Base-by-base conservation (phyloP, 2,329 filamentous ascomycete genomes). In the Chaetomiaceae sp. region DNA sequence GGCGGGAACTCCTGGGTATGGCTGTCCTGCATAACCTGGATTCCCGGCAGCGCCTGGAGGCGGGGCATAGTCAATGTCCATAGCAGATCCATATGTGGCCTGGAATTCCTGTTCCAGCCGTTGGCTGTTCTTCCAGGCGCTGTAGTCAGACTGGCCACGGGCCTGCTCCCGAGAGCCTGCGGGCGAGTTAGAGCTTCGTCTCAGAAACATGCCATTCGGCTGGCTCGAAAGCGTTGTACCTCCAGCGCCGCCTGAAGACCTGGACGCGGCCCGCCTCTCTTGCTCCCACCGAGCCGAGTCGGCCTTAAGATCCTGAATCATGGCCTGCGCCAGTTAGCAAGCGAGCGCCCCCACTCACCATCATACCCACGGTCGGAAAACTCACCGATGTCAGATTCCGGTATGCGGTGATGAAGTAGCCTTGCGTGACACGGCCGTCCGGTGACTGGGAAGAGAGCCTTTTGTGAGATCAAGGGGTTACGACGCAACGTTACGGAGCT, bases 391-490 rank as follows among this genome's bases (percentile, higher is more conserved):
- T 89, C 61, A 89, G 68, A 62, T 88, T 87, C 53, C 85, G 78
- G 67, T 89, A 89, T 52, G 84, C 85, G 39, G 81, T 87, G 64
- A 89, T 86, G 66, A 80, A 86, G 69, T 85, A 89, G 57, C 85
- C 85, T 60, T 79, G 75, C 52, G 81, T 80, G 54, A 77, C 70
- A 68, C 84, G 76, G 56, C 76, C 72, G 47, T 57, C 73, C 65
- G 17, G 74, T 71, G 61, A 79, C 76, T 58, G 38, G 3, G 44
- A 29, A 42, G 26, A 42, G 24, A 14, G n/a, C 3, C 4, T 29
- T 29, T 24, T 10, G 42, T 54, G 40, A 49, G 48, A 34, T 40
- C 38, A n/a, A 26, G 30, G 19, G 29, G 19, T n/a, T 10, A 14
- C 18, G 45, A 27, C 26, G 49, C 27, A 19, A 24, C n/a, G n/a